Percentiles rank a stretch among this genome's conserved stretches.
phyloP scores from a whole-genome alignment of 768 basidiomycete genomes.

The Lactifluus subvellereus region DNA sequence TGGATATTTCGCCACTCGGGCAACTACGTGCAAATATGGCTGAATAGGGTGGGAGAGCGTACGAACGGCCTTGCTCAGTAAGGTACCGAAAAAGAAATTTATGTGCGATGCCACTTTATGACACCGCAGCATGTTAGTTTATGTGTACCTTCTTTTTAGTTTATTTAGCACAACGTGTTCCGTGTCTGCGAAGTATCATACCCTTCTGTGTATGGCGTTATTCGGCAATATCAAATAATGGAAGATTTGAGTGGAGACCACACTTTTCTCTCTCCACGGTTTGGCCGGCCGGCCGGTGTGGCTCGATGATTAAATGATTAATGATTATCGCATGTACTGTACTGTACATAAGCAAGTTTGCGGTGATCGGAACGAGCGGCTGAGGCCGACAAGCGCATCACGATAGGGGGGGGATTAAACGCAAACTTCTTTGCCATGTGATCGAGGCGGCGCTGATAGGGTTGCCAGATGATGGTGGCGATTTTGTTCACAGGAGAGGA shows the following conservation, averaged over 20 bases:
- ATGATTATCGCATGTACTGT: background rate
- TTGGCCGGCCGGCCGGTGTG: background rate
- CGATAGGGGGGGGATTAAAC: background rate
- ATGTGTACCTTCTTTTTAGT: background rate
- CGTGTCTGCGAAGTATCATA: background rate
- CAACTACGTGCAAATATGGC: background rate
- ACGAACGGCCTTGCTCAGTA: background rate
- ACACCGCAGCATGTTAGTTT: background rate
- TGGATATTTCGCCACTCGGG: background rate
- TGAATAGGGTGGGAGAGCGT: background rate
- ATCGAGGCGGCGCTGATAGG: background rate
- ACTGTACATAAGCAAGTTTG: background rate
- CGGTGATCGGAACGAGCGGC: slow-evolving; percentile 17
- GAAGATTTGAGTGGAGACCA: background rate
- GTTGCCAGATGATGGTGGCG: background rate
- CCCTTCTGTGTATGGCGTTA: slow-evolving; percentile 13
- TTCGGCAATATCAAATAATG: slow-evolving; percentile 7
- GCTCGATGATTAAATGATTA: background rate
- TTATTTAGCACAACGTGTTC: slow-evolving; percentile 5
- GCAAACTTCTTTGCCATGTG: background rate
- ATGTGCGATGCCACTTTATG: background rate
- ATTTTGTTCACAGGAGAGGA: background rate
- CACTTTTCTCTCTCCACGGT: background rate
- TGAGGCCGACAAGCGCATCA: background rate
- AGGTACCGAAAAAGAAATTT: background rate